Percentiles rank a stretch among this genome's conserved stretches.
These are phyloP conservation scores for Passalora sequoiae DNA, from an alignment of 2,329 filamentous ascomycete species.

Conservation along the genomic window DNA sequence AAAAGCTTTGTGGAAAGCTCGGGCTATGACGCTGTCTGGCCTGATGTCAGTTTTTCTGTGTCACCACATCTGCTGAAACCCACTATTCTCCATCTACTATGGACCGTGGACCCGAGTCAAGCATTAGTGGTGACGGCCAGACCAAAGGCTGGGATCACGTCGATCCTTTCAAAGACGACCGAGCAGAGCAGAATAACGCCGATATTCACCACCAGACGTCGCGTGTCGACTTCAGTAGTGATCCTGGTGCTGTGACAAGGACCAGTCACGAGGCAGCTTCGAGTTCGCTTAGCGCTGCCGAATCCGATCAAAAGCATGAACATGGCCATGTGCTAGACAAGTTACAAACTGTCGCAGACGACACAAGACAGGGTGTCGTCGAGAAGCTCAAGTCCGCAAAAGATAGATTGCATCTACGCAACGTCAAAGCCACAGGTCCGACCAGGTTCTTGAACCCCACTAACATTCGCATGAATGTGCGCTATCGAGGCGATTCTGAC, in stretches of 20 bases:
- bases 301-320: neutral
- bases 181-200: neutral
- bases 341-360: conserved; percentile 13
- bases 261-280: neutral
- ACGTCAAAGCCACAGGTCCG: conserved; percentile 5
- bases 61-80: neutral
- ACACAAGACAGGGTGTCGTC: conserved; percentile 13
- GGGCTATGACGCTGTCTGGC: neutral
- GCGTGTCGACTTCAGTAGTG: neutral
- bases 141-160: conserved; percentile 1
- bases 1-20: neutral
- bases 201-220: neutral
- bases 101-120: neutral
- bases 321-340: conserved; percentile 10
- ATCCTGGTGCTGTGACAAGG: neutral
- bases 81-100: neutral
- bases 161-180: neutral
- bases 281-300: neutral
- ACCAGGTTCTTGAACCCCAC: conserved; percentile 8
- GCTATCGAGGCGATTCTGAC: neutral
- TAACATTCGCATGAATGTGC: conserved; percentile 7
- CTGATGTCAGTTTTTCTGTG: neutral
- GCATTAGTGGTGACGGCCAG: neutral
- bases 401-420: neutral
- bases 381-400: conserved; percentile 10